These are phyloP conservation scores for Auxenochlorella pyrenoidosa DNA, from an alignment of 139 green algal species.

Conservation along the genomic window DNA sequence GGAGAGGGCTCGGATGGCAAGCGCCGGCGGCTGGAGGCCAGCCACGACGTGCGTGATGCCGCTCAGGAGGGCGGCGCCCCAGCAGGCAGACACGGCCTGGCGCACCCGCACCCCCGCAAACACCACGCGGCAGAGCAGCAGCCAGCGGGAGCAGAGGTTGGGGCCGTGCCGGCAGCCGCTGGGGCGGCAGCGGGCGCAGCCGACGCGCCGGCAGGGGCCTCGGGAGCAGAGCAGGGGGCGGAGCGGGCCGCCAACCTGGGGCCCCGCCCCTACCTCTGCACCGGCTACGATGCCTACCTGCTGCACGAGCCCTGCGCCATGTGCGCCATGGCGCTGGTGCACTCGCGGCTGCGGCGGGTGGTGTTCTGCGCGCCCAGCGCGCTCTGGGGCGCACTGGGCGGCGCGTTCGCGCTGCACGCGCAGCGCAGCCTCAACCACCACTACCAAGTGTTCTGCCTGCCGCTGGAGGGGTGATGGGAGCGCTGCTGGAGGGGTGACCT, in stretches of 20 bases:
- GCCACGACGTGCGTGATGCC: background rate
- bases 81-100: background rate
- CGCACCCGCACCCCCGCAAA: background rate
- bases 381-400: constrained; percentile 63
- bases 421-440: constrained; percentile 87
- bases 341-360: constrained; percentile 83
- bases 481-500: no score
- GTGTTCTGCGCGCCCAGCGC: constrained; percentile 65
- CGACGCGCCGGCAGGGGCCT: background rate
- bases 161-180: background rate
- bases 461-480: background rate
- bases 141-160: background rate
- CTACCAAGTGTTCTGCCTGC: constrained; percentile 78
- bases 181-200: background rate
- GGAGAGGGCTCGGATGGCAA: constrained; percentile 16
- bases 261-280: constrained; percentile 91
- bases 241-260: constrained; percentile 14
- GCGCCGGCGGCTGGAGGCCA: constrained; percentile 3
- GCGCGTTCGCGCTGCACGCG: constrained; percentile 65
- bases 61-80: background rate
- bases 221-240: background rate
- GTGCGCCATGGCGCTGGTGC: constrained; percentile 95
- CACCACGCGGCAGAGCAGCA: background rate
- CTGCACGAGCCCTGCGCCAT: constrained; percentile 93
- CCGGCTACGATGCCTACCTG: constrained; percentile 89